Evolutionary conservation across 495 filamentous ascomycete species (phyloP).

Genomic region (Hypoxylon cercidicola): DNA sequence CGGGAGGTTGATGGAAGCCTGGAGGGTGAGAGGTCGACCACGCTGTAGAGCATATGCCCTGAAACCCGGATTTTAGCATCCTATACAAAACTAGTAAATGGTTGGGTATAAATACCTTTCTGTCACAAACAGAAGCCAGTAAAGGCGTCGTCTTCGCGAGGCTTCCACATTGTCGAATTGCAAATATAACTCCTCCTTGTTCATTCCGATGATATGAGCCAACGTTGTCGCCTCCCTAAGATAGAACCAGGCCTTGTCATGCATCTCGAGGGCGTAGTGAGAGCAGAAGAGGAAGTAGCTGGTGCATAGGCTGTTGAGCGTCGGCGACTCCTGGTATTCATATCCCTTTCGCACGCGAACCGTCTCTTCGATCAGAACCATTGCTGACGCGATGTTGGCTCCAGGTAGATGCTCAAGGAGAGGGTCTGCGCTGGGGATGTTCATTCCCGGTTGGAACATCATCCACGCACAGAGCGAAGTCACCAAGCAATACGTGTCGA

Average conservation of each 20-base stretch:
- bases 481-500: constrained; percentile 81
- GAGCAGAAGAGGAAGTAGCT: constrained; percentile 84
- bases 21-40: constrained; percentile 69
- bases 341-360: constrained; percentile 78
- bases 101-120: constrained; percentile 65
- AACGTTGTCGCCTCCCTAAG: constrained; percentile 77
- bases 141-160: constrained; percentile 67
- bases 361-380: constrained; percentile 78
- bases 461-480: constrained; percentile 84
- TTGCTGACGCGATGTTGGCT: constrained; percentile 64
- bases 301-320: constrained; percentile 74
- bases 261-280: constrained; percentile 76
- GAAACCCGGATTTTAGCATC: constrained; percentile 19
- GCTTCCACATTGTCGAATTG: constrained; percentile 64
- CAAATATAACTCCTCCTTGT: constrained; percentile 69
- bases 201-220: constrained; percentile 66
- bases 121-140: constrained; percentile 76
- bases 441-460: constrained; percentile 84
- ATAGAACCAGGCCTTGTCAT: constrained; percentile 78
- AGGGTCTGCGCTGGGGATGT: constrained; percentile 63
- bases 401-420: constrained; percentile 64
- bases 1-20: constrained; percentile 70
- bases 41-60: constrained; percentile 80
- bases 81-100: not conserved
- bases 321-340: constrained; percentile 76